Conservation (phyloP, 1,139 yeast genomes). For the Taiozyma sp. region DNA sequence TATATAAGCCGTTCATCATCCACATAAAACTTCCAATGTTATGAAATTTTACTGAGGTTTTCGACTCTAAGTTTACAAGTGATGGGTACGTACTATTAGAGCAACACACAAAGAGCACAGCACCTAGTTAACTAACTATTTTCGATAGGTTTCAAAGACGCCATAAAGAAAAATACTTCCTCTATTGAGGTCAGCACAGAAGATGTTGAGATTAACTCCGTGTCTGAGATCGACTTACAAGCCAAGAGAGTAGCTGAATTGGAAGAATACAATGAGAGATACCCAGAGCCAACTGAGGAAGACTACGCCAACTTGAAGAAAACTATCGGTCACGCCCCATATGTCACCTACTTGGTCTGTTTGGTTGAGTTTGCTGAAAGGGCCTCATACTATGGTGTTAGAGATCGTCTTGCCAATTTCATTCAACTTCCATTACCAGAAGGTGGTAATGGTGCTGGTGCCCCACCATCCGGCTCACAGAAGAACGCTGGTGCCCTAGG, state of each 20-base stretch:
- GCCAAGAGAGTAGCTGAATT: slow-evolving; percentile 2
- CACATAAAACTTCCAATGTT: not conserved
- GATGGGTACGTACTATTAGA: not conserved
- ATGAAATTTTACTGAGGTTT: not conserved
- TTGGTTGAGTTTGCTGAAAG: slow-evolving; percentile 78
- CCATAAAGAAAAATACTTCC: not conserved
- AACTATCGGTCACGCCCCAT: slow-evolving; percentile 34
- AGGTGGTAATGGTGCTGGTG: slow-evolving; percentile 43
- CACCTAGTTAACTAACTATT: not conserved
- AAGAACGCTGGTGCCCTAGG: slow-evolving; percentile 51
- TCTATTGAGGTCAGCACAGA: not conserved
- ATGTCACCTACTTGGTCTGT: slow-evolving; percentile 65
- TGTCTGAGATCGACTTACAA: not conserved
- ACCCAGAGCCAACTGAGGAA: slow-evolving; percentile 22
- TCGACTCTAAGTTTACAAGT: not conserved
- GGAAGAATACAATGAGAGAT: slow-evolving; percentile 17
- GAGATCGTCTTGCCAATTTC: slow-evolving; percentile 74
- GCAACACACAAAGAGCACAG: not conserved
- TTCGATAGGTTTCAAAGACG: not conserved
- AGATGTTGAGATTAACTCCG: not conserved
- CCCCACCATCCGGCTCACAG: slow-evolving; percentile 37
- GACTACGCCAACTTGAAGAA: slow-evolving; percentile 16
- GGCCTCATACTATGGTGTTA: slow-evolving; percentile 76
- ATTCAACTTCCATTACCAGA: slow-evolving; percentile 57
- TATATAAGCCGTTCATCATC: not conserved